Evolutionary conservation across 2,329 filamentous ascomycete genomes (phyloP).

Genomic region (Arthroderma sp.): DNA sequence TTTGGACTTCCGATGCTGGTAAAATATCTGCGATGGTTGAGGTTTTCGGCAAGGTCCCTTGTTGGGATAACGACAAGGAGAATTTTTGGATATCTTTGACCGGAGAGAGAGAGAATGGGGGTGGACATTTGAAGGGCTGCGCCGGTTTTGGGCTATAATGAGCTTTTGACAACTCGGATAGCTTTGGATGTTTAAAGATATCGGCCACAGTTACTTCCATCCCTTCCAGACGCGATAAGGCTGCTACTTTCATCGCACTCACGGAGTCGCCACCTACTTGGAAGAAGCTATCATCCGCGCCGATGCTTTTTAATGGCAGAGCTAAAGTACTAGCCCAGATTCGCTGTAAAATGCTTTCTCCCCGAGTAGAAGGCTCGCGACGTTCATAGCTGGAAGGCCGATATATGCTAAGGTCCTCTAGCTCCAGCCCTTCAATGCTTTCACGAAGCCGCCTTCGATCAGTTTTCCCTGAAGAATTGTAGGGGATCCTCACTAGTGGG

Average conservation of each 20-base stretch:
- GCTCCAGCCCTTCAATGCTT: neutral
- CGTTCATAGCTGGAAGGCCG: neutral
- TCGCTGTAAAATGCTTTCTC: neutral
- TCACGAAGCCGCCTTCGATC: constrained; percentile 20
- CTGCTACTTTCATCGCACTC: constrained; percentile 1
- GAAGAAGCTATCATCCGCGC: constrained; percentile 1
- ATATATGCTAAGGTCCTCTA: neutral
- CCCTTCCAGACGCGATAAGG: neutral
- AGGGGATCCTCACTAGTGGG: constrained; percentile 14
- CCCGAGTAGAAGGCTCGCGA: neutral
- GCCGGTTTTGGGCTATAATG: neutral
- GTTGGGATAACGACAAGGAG: neutral
- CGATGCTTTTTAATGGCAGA: neutral
- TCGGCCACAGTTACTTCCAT: constrained; percentile 3
- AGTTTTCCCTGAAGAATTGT: constrained; percentile 21
- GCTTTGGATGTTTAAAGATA: constrained; percentile 3
- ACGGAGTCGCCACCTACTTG: constrained; percentile 4
- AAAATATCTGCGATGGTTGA: neutral
- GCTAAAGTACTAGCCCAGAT: constrained; percentile 1
- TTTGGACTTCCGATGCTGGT: constrained; percentile 1
- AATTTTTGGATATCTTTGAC: neutral
- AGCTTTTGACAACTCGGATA: neutral
- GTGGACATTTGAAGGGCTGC: too few species aligned
- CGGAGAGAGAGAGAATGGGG: too few species aligned
- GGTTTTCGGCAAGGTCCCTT: neutral